Evolutionary conservation across 2,329 filamentous ascomycete species (phyloP), one percentile per base, ranked within the genome.

Genomic region (Dactylonectria estremocensis): DNA sequence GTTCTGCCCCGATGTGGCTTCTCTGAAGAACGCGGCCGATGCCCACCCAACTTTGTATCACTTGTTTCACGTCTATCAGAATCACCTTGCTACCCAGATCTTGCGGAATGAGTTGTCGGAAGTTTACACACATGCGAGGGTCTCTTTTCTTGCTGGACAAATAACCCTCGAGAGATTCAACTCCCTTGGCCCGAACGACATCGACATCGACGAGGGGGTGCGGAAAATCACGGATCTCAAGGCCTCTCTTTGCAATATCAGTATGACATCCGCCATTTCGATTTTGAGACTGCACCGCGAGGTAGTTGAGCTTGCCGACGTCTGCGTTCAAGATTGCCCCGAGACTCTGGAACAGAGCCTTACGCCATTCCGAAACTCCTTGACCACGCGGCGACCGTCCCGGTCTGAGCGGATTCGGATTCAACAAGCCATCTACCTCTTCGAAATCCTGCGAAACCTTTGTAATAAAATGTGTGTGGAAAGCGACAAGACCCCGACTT

Each of bases 351-450:
- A 56, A 9, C 66, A 68, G 16, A 14, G 13, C 18, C 61, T 65
- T 11, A 10, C 24, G 2, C 50, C 61, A 13, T 53, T 68, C 24
- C 24, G 7, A 28, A 28, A 43, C 13, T 68, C 61, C 3, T 28
- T 68, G 4, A 11, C 8, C 3, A 16, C 16, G 11, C 55, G 52
- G 6, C 6, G 8, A 11, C 45, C 56, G 3, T 37, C 40, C 18
- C 4, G 5, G 8, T 7, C n/a, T 5, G 66, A 68, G 28, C 22
- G 20, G 5, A 56, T 24, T 11, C 56, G 66, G 28, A 57, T 68
- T 28, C 49, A 64, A n/a, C 66, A 61, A 28, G 28, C 61, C n/a
- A 58, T 65, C 8, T 68, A 68, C 24, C 43, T 68, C 18, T 68
- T 61, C 13, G 43, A 65, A n/a, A 68, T 68, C 33, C 24, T 68